These are phyloP conservation scores for Solanum hybrid DNA, from an alignment of 305 asterid genomes.

Conservation along the genomic window DNA sequence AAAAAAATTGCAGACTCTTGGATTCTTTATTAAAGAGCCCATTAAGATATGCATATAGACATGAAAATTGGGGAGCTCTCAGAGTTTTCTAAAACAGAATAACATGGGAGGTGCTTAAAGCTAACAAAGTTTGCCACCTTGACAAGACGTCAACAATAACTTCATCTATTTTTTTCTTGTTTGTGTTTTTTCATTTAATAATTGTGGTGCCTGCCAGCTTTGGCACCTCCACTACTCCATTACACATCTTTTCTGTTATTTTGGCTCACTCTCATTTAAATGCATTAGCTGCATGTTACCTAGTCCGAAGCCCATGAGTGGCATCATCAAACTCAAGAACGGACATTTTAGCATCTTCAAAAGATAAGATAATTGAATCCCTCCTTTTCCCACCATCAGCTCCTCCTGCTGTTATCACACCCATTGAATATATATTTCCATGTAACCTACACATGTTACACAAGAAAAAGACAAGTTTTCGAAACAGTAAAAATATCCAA, in stretches of 20 bases:
- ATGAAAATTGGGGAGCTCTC: background rate
- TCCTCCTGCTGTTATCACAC: slow-evolving; percentile 61
- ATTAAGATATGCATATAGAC: background rate
- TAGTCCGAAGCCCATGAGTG: slow-evolving; percentile 72
- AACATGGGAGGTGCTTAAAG: background rate
- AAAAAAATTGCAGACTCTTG: background rate
- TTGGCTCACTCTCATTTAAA: background rate
- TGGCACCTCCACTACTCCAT: background rate
- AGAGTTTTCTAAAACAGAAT: background rate
- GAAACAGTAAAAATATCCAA: background rate
- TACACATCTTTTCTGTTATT: background rate
- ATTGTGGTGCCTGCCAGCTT: background rate
- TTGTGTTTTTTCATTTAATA: background rate
- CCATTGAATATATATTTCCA: slow-evolving; percentile 89
- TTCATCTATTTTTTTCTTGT: background rate
- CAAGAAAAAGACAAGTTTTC: background rate
- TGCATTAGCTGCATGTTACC: slow-evolving; percentile 31
- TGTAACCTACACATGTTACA: slow-evolving; percentile 51
- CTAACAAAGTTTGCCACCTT: background rate
- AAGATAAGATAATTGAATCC: slow-evolving; percentile 75
- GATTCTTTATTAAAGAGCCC: background rate
- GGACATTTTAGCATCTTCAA: slow-evolving; percentile 82
- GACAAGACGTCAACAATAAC: background rate
- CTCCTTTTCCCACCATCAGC: slow-evolving; percentile 68
- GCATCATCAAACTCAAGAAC: slow-evolving; percentile 94